Evolutionary conservation across 805 yeast genomes (phyloP), one percentile per base, ranked within the genome.

Genomic region (Wickerhamiella kazuoi): DNA sequence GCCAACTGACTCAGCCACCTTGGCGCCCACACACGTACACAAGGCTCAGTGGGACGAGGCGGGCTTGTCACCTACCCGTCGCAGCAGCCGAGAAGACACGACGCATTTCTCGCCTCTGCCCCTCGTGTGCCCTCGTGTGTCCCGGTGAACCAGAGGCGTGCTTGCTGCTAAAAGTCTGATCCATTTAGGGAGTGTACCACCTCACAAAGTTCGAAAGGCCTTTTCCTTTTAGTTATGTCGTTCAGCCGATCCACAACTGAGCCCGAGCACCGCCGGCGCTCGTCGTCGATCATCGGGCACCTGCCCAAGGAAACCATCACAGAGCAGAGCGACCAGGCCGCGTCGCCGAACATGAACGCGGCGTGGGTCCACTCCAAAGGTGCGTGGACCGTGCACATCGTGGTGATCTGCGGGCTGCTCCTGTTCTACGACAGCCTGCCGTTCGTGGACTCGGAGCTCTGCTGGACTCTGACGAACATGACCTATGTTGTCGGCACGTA

Each of bases 321-420:
- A 49, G 93, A 86, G 31, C 81, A 78, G 57, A 82, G 78, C 51
- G 98, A 87, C 56, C 97, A 87, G 61, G 77, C 79, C 39, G 65
- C 84, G 37, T 73, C 79, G 48, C 86, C 94, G 21, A 90, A 90
- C 53, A 68, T 84, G 61, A 90, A 90, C 56, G 96, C 96, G 21
- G 76, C 76, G 49, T 87, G 98, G 98, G 95, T 90, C 24, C 81
- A 86, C 56, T 79, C 74, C 51, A 84, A 87, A 52, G 98, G 68
- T 26, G 97, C 97, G 1, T 90, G 98, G 98, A 65, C 77, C 21
- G 78, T 87, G 41, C 98, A 87, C 60, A 66, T 90, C 36, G 93
- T 84, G 21, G 69, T 90, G 35, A 81, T 87, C 41, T 52, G 73
- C 31, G 63, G 84, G 36, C 64, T 87, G 42, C 82, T 83, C 53